Conservation (phyloP, 768 basidiomycete genomes). For the Leucosporidium yakuticum region DNA sequence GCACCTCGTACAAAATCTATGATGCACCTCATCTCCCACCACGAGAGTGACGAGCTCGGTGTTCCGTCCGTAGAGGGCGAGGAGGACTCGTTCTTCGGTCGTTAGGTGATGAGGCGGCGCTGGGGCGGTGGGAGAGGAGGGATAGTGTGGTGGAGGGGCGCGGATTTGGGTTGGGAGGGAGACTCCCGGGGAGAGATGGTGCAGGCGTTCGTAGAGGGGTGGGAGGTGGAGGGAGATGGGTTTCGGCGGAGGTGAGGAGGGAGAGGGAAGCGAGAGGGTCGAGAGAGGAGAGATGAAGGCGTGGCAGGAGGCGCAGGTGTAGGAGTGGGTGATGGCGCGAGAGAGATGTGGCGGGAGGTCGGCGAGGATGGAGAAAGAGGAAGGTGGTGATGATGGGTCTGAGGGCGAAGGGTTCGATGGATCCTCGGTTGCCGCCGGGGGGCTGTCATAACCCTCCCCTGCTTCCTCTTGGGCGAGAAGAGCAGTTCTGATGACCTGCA, state of each 20-base stretch:
- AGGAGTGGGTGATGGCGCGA: background rate
- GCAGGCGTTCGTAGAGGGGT: background rate
- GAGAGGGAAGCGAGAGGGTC: no score
- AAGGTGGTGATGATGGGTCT: background rate
- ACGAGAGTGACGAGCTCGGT: background rate
- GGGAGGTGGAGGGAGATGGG: constrained; percentile 7
- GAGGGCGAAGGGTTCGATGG: background rate
- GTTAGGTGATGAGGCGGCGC: background rate
- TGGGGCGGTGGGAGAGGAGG: background rate
- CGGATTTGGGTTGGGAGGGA: background rate
- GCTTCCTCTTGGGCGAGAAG: no score
- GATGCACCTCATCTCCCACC: background rate
- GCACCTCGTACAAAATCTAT: background rate
- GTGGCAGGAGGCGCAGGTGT: constrained; percentile 16
- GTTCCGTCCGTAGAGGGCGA: background rate
- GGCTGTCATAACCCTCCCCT: no score
- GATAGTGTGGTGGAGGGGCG: background rate
- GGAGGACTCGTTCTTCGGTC: background rate
- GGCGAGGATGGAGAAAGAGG: background rate
- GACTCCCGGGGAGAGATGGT: background rate
- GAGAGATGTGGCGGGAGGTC: constrained; percentile 6
- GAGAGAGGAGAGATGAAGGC: constrained; percentile 1
- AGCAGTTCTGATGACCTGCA: no score
- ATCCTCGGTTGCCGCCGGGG: no score
- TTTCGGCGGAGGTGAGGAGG: no score